phyloP scores from a whole-genome alignment of 225 moss, liverwort and hornwort genomes.

The Pseudoscleropodium purum region DNA sequence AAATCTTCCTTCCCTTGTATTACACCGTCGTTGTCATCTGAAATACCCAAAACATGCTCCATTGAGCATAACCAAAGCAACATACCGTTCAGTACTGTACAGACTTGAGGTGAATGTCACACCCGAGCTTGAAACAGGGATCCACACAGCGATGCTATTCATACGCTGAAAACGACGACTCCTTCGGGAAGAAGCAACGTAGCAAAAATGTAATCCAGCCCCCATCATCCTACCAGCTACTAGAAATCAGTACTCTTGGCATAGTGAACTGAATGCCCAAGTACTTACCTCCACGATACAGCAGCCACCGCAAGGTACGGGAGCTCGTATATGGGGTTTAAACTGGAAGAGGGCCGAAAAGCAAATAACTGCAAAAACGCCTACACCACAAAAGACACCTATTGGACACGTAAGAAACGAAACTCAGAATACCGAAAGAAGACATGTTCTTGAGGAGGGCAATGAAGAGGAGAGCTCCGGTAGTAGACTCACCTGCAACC shows the following conservation, averaged over 20 bases:
- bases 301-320: neutral
- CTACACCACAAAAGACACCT: neutral
- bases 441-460: neutral
- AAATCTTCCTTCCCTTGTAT: neutral
- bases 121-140: conserved; percentile 5
- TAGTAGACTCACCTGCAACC: conserved; percentile 31
- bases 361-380: neutral
- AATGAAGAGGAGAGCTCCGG: conserved; percentile 11
- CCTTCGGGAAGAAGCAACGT: neutral
- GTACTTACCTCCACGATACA: conserved; percentile 17
- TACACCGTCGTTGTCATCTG: conserved; percentile 7
- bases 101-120: neutral
- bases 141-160: neutral
- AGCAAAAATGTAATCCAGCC: neutral
- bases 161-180: neutral
- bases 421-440: neutral
- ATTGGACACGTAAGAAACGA: neutral
- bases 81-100: conserved; percentile 12
- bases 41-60: conserved; percentile 25
- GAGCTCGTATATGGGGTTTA: conserved; percentile 9
- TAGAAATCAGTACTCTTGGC: neutral
- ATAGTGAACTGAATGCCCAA: neutral
- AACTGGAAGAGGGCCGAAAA: neutral
- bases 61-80: conserved; percentile 19
- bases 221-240: neutral